Base-by-base conservation (phyloP, 1,284 basidiomycete genomes). In the Sphagnurus paluster region DNA sequence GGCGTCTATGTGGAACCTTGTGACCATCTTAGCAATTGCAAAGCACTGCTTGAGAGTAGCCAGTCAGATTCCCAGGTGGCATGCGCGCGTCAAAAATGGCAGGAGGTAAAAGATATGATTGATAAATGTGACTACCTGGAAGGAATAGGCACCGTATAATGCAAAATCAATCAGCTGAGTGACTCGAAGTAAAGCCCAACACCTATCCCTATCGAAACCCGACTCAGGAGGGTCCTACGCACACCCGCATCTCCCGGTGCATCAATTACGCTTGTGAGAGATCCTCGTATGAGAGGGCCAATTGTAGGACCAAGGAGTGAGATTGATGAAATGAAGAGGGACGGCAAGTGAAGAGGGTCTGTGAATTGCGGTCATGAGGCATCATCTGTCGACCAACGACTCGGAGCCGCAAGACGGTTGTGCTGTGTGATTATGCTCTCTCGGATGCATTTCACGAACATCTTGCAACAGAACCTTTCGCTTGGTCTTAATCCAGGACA, bases 401-500 rank as follows among this genome's bases (percentile, higher is more conserved):
- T 39, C 29, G 25, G 21, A 5, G 30, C 10, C 35, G 42, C 19
- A 38, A 9, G 32, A 36, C 28, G 38, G 32, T 46, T 41, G 17
- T 49, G 52, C 26, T 56, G 46, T 13, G 59, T 63, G n/a, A 61
- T 34, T 0, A 59, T 61, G 5, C 55, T 56, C 34, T 70, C 63
- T 28, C 71, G 66, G 45, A 71, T 46, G 11, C 75, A 65, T 33
- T 65, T 62, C 4, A 80, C 76, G n/a, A 26, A 83, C 80, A 46
- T 84, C 80, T 32, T 71, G 68, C 9, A 82, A 84, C 11, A 86
- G 65, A 37, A 75, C 70, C 56, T 84, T 80, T 81, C 82, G 84
- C 42, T 66, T 70, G 13, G 68, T 69, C 63, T 80, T 82, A 57
- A 74, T 73, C 80, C 80, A 84, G 1, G 39, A 44, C 23, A 44